Conservation (phyloP, 192 early-diverging fungal genomes). For the Cetraspora pellucida region DNA sequence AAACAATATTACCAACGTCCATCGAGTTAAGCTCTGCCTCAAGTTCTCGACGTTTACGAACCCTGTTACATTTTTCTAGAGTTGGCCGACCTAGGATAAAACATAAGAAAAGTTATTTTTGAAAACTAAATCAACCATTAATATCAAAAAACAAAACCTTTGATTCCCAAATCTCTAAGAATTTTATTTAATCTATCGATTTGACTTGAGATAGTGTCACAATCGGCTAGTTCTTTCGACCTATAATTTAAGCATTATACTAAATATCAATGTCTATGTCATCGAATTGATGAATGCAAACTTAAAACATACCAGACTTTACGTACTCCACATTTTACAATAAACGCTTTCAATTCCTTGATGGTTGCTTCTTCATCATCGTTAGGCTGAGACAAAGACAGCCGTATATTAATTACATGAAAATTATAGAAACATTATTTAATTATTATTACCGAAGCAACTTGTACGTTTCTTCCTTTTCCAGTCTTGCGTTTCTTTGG, state of each 20-base stretch:
- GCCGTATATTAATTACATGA: neutral
- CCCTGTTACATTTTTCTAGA: conserved; percentile 11
- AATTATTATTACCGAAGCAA: neutral
- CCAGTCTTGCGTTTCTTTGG: neutral
- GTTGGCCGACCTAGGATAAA: neutral
- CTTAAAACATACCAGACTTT: conserved; percentile 8
- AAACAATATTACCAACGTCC: conserved; percentile 19
- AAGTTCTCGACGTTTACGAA: neutral
- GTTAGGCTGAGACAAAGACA: neutral
- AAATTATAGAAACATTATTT: neutral
- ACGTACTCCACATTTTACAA: conserved; percentile 23
- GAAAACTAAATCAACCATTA: neutral
- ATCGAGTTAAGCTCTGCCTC: conserved; percentile 24
- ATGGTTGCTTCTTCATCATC: neutral
- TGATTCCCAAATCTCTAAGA: conserved; percentile 6
- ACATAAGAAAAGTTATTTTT: neutral
- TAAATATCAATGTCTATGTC: neutral
- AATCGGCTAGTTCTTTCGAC: conserved; percentile 8
- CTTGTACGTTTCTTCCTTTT: neutral
- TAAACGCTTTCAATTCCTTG: conserved; percentile 1
- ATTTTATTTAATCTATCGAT: conserved; percentile 4
- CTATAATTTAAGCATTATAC: neutral
- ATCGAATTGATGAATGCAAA: neutral
- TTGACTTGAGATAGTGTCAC: neutral
- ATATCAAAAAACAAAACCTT: conserved; percentile 1